Conservation (phyloP, 805 yeast genomes). For the Candida odintsovae region DNA sequence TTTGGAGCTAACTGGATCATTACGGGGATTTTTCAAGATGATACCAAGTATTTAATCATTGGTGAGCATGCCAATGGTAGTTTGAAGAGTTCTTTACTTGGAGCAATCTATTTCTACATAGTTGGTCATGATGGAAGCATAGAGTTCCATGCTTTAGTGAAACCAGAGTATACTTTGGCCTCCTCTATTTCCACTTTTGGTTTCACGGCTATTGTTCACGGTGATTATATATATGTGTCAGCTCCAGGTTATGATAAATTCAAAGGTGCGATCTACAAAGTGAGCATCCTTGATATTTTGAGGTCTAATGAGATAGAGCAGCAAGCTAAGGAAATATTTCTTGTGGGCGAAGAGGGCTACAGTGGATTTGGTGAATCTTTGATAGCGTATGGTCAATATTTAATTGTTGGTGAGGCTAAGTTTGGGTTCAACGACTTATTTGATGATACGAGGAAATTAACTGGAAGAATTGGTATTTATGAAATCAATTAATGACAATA, state of each 20-base stretch:
- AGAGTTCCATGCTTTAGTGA: constrained; percentile 6
- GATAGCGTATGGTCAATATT: constrained; percentile 20
- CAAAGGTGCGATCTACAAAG: constrained; percentile 35
- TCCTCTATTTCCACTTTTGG: constrained; percentile 15
- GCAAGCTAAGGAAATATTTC: constrained; percentile 11
- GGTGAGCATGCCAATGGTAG: constrained; percentile 7
- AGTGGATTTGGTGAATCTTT: constrained; percentile 41
- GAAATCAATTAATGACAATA: background rate
- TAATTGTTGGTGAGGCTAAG: constrained; percentile 35
- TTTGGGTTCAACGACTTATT: constrained; percentile 28
- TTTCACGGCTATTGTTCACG: constrained; percentile 1
- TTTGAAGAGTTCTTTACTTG: constrained; percentile 30
- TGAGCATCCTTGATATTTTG: constrained; percentile 22
- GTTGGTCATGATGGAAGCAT: background rate
- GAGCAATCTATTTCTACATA: constrained; percentile 33
- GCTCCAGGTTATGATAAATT: constrained; percentile 45
- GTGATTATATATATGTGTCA: constrained; percentile 28
- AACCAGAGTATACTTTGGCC: background rate
- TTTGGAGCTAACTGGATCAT: constrained; percentile 16
- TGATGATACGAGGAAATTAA: constrained; percentile 20
- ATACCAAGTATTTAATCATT: constrained; percentile 7
- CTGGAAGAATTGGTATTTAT: constrained; percentile 28
- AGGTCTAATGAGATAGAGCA: constrained; percentile 6
- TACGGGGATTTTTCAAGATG: constrained; percentile 23
- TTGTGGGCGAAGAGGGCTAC: constrained; percentile 23